A percentile compares a stretch with the other conserved stretches of the same genome.
Evolutionary conservation across 139 green algal species (phyloP).

Genomic region (Eudorina sp.): DNA sequence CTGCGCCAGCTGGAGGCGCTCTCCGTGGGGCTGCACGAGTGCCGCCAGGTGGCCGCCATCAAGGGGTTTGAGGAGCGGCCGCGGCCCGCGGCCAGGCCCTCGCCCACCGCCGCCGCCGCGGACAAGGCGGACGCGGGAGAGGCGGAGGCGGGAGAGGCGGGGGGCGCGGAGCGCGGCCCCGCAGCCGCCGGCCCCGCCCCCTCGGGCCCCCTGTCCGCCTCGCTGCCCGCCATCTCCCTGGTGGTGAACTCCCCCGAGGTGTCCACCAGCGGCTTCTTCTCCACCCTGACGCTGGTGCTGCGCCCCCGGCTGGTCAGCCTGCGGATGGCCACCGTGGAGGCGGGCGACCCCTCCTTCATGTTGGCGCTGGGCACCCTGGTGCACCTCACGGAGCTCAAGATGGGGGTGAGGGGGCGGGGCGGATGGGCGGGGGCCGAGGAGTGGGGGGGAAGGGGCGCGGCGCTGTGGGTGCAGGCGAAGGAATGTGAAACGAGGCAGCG

Average conservation of each 20-base stretch:
- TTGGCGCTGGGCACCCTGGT: conserved; percentile 23
- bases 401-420: conserved; percentile 19
- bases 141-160: not conserved
- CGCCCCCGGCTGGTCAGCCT: not conserved
- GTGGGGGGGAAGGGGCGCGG: no score
- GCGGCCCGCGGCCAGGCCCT: not conserved
- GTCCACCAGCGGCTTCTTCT: conserved; percentile 12
- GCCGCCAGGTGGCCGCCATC: conserved; percentile 22
- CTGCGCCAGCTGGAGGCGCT: not conserved
- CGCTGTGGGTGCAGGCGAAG: no score
- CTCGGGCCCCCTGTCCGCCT: not conserved
- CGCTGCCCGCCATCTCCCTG: not conserved
- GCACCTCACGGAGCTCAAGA: conserved; percentile 38
- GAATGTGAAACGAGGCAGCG: no score
- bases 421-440: not conserved
- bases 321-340: conserved; percentile 37
- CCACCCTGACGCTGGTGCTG: conserved; percentile 31
- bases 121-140: not conserved
- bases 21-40: conserved; percentile 27
- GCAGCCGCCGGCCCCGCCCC: not conserved
- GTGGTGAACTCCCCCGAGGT: conserved; percentile 17
- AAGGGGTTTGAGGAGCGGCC: not conserved
- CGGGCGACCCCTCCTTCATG: conserved; percentile 16
- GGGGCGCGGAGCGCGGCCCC: not conserved
- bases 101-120: not conserved